Conservation (phyloP, 306 rosid species). For the Styphnolobium japonicum region DNA sequence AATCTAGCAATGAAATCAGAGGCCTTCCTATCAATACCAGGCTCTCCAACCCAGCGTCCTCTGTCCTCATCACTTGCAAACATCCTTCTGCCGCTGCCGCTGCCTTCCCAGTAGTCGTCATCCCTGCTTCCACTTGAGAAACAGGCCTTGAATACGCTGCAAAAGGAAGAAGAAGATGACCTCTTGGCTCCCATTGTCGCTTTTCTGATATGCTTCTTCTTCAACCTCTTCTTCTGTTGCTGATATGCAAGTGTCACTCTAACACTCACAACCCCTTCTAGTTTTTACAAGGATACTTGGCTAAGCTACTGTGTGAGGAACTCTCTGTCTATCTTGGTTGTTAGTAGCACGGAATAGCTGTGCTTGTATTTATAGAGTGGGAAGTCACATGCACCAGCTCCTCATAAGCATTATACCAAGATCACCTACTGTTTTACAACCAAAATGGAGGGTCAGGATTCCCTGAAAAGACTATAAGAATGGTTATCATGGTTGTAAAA, state of each 20-base stretch:
- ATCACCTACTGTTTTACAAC: background rate
- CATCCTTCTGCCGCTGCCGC: constrained; percentile 41
- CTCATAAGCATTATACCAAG: background rate
- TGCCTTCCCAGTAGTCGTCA: constrained; percentile 50
- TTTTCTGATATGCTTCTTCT: background rate
- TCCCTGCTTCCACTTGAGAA: constrained; percentile 44
- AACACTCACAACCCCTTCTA: constrained; percentile 1
- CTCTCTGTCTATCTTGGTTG: background rate
- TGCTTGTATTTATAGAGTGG: constrained; percentile 40
- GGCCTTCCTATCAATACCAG: constrained; percentile 77
- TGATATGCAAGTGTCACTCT: background rate
- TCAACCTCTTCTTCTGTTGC: background rate
- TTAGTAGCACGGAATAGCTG: background rate
- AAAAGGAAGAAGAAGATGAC: constrained; percentile 45
- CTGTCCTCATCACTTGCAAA: constrained; percentile 72
- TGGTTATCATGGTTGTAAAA: constrained; percentile 26
- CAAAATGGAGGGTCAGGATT: constrained; percentile 37
- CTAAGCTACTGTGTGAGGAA: background rate
- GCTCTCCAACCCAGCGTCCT: constrained; percentile 66
- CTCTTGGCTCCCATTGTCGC: constrained; percentile 46
- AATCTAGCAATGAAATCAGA: constrained; percentile 67
- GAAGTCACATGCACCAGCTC: background rate
- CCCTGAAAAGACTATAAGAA: constrained; percentile 28
- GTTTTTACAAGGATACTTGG: background rate
- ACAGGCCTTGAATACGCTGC: constrained; percentile 56